A percentile compares a stretch with the other conserved stretches of the same genome.
Evolutionary conservation across 345 rosid genomes (phyloP).

Genomic region (Conringia planisiliqua): DNA sequence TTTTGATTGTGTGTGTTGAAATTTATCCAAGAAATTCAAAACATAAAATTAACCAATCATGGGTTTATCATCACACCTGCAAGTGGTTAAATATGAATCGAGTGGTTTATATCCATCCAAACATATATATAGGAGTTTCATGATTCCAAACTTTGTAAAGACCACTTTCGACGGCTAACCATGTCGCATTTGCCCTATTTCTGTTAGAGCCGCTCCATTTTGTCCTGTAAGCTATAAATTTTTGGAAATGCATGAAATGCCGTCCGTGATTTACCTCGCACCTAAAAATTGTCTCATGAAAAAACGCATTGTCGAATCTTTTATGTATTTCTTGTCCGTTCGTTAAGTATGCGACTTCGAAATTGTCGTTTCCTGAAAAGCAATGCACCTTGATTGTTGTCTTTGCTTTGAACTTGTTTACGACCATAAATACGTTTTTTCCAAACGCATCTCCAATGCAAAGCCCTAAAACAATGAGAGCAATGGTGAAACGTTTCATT

Average conservation of each 20-base stretch:
- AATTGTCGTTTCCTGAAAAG: not conserved
- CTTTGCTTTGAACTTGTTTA: not conserved
- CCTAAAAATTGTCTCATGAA: not conserved
- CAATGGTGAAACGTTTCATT: conserved; percentile 10
- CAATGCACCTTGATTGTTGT: not conserved
- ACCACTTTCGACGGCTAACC: conserved; percentile 3
- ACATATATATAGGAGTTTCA: not conserved
- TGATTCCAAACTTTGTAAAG: not conserved
- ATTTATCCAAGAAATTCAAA: not conserved
- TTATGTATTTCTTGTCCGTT: not conserved
- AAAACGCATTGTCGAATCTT: not conserved
- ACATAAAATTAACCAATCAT: not conserved
- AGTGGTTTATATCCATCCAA: not conserved
- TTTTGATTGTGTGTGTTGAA: not conserved
- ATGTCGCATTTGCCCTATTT: not conserved
- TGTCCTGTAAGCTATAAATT: not conserved
- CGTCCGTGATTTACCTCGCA: not conserved
- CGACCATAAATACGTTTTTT: conserved; percentile 1
- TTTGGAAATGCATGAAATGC: not conserved
- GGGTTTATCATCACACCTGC: not conserved
- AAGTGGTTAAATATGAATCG: not conserved
- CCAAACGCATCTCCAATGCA: conserved; percentile 6
- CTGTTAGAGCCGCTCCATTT: not conserved
- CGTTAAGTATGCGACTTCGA: not conserved
- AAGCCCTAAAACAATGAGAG: conserved; percentile 10